Percentiles rank a stretch among this genome's conserved stretches.
Evolutionary conservation across 1,284 basidiomycete species (phyloP).

Genomic region (Exobasidium cylindrosporum): DNA sequence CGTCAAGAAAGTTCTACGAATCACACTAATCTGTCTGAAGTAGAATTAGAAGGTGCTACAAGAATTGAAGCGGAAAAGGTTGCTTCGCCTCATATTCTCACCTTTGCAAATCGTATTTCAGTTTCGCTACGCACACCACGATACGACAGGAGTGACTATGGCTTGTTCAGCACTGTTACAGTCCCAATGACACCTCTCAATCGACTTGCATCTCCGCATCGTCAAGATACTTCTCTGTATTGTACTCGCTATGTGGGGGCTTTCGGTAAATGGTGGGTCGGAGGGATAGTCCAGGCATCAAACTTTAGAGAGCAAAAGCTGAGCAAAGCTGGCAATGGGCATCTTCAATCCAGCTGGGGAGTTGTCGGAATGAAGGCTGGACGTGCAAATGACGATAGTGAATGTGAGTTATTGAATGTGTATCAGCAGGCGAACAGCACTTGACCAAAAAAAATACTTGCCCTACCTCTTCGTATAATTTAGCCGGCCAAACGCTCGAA

Average conservation of each 20-base stretch:
- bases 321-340: not conserved
- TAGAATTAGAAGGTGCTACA: not conserved
- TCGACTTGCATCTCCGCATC: constrained; percentile 20
- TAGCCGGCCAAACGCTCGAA: too few relatives aligned
- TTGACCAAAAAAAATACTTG: too few relatives aligned
- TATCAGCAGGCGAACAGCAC: too few relatives aligned
- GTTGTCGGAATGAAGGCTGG: not conserved
- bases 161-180: constrained; percentile 76
- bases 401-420: too few relatives aligned
- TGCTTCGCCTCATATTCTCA: constrained; percentile 63
- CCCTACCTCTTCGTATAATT: too few relatives aligned
- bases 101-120: constrained; percentile 84
- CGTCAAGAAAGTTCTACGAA: constrained; percentile 23
- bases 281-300: not conserved
- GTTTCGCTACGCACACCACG: constrained; percentile 90
- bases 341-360: not conserved
- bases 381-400: not conserved
- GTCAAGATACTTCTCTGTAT: not conserved
- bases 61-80: constrained; percentile 4
- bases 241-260: constrained; percentile 77
- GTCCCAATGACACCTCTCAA: constrained; percentile 31
- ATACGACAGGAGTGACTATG: constrained; percentile 78
- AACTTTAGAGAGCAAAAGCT: not conserved
- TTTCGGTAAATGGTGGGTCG: constrained; percentile 70
- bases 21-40: not conserved